Evolutionary conservation across 2,329 filamentous ascomycete genomes (phyloP), one percentile per base, ranked within the genome.

Genomic region (Xylaria sp.): DNA sequence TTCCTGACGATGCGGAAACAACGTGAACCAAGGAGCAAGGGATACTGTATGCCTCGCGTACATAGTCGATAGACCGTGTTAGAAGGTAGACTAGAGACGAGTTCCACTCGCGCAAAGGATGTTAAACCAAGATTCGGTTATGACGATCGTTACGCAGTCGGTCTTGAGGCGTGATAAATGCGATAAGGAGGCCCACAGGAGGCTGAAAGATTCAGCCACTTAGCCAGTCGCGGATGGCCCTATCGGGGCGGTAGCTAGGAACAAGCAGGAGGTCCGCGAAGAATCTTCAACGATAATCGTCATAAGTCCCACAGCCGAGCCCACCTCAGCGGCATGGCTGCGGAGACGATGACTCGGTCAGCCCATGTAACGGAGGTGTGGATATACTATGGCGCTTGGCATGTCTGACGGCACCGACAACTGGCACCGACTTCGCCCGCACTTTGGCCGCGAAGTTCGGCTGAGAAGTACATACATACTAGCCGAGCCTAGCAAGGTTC

Each of bases 271-370:
- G 63, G 55, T 46, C 34, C 34, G 30, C 55, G 65, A 62, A 68
- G 62, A 66, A 65, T 68, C 68, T 68, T 67, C 65, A 58, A 50
- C 36, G 3, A 62, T 50, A 23, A 50, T 68, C 67, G 68, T 70
- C 68, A 70, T 68, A 41, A 43, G 68, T 57, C 9, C 68, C 68
- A 70, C 55, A 48, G 23, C 25, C 41, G 43, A 59, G 52, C 12
- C 65, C 68, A 63, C 65, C 41, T 10, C 48, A 43, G 58, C 68
- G 59, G 65, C 58, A 46, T 28, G 52, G 23, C 41, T 43, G 65
- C 65, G 68, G 68, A 63, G 66, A 64, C 50, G 45, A 62, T 65
- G 65, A 63, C 65, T 68, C 65, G 60, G 61, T 46, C 46, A 65
- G 52, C 46, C 46, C 55, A 59, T 23, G 55, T 41, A 64, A 53